Evolutionary conservation across 768 basidiomycete species (phyloP), one percentile per base, ranked within the genome.

Genomic region (Termitomyces sp.): DNA sequence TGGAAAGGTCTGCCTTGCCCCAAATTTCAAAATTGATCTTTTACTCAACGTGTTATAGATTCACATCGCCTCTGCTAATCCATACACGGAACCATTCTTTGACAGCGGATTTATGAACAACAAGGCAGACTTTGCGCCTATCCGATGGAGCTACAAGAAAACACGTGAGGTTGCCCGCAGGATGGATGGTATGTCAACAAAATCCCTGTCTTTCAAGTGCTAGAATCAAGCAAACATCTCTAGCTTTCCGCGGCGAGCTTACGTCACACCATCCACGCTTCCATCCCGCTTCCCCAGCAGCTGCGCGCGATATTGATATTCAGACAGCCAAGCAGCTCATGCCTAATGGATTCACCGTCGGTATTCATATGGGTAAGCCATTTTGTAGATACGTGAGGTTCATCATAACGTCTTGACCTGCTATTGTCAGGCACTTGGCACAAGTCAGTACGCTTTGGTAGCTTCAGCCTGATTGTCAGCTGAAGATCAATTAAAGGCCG

Each of bases 91-190:
- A 62, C 85, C 87, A 4, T 74, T 68, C 71, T 87, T 87, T 65
- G 87, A 88, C 72, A 80, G 79, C 58, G 87, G 87, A n/a, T 87
- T 88, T 80, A 84, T 88, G 86, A 87, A 86, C 74, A 68, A 87
- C 75, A 86, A 86, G 74, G 86, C 86, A 30, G 87, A 88, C 73
- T 86, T 87, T 64, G 85, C 85, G 24, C 87, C 87, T 14, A 83
- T 87, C 62, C 82, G 85, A 36, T 88, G 87, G 87, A 83, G 83
- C 67, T 88, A 88, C 76, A 88, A 88, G 82, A 84, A 83, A 76
- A 85, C 84, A 16, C 82, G 87, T 61, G 86, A 88, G 64, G 72
- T 88, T 24, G 87, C 86, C 24, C 77, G 86, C 62, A 74, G 86
- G 62, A 88, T 88, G 87, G 86, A 88, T 59, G 76, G 83, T 84